Base-by-base conservation (phyloP, 1,284 basidiomycete genomes). In the Schizophyllum amplum region DNA sequence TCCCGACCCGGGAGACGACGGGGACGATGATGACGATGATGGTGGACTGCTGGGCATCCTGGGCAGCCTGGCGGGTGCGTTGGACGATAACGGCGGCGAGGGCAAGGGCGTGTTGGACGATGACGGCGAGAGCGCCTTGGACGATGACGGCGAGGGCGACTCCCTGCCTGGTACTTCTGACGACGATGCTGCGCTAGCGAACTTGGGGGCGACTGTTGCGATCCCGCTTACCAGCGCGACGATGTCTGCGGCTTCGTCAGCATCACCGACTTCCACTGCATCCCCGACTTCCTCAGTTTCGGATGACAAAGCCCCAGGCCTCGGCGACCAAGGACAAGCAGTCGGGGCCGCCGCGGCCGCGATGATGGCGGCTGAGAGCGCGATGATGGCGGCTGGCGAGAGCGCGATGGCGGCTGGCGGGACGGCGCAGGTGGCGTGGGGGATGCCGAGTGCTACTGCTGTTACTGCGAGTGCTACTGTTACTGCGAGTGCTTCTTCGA, bases 21-120 rank as follows among this genome's bases (percentile, higher is more conserved):
- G 15, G 22, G 56, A 50, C 51, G 50, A 25, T 56, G 52, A 17
- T 20, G 49, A n/a, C n/a, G n/a, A 22, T 24, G 55, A 52, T 24
- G 52, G n/a, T 49, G 22, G 49, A 26, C 23, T 48, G 24, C 23
- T 55, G n/a, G 60, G 57, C 7, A 21, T 63, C 13, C 27, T 62
- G 27, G 46, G 27, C 4, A 23, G 33, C 24, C n/a, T n/a, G n/a
- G n/a, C n/a, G n/a, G n/a, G n/a, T n/a, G n/a, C n/a, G n/a, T n/a
- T n/a, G n/a, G n/a, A n/a, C 9, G 20, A n/a, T n/a, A n/a, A n/a
- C n/a, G n/a, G n/a, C n/a, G 54, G 26, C 11, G 47, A 47, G 5
- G 54, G 47, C 5, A 22, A 26, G n/a, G 54, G 5, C 4, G 54
- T 47, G 5, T 17, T 55, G 9, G 21, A 42, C 15, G 20, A 24